Evolutionary conservation across 148 eudicot genomes (phyloP).

Genomic region (Salicornia ramosissima): DNA sequence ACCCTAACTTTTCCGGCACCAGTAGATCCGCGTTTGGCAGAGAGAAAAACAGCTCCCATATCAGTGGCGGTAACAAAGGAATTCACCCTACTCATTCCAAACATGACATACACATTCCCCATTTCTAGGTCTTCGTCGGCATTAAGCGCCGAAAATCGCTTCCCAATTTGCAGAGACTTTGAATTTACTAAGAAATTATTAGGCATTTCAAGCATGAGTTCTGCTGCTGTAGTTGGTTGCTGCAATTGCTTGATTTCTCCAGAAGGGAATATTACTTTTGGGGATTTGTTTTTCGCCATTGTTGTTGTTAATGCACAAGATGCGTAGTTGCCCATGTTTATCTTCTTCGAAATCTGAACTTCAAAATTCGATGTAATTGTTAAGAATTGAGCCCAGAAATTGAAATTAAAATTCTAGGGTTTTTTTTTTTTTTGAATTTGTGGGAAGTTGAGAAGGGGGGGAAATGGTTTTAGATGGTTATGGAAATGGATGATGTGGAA

Average conservation of each 20-base stretch:
- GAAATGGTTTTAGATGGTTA: not conserved
- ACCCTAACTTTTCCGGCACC: slow-evolving; percentile 36
- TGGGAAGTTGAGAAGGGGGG: not conserved
- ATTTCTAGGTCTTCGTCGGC: slow-evolving; percentile 84
- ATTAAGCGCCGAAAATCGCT: slow-evolving; percentile 54
- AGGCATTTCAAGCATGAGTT: slow-evolving; percentile 76
- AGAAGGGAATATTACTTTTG: slow-evolving; percentile 54
- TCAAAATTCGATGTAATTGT: too few relatives aligned
- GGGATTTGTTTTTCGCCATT: slow-evolving; percentile 25
- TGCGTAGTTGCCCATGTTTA: slow-evolving; percentile 66
- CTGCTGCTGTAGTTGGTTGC: slow-evolving; percentile 61
- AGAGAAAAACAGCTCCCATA: slow-evolving; percentile 55
- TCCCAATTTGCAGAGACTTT: slow-evolving; percentile 43
- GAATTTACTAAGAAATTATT: slow-evolving; percentile 54
- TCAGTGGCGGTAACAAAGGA: slow-evolving; percentile 59
- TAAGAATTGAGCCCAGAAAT: too few relatives aligned
- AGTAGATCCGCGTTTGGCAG: slow-evolving; percentile 39
- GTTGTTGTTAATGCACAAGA: slow-evolving; percentile 52
- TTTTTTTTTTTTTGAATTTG: too few relatives aligned
- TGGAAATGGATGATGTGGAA: slow-evolving; percentile 4
- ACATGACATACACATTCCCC: slow-evolving; percentile 52
- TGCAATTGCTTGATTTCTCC: slow-evolving; percentile 61
- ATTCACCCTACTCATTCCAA: slow-evolving; percentile 67
- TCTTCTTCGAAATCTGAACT: too few relatives aligned
- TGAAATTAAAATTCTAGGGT: not conserved